Conservation (phyloP, 2,329 filamentous ascomycete species). For the Sporothrix pseudoabietina region DNA sequence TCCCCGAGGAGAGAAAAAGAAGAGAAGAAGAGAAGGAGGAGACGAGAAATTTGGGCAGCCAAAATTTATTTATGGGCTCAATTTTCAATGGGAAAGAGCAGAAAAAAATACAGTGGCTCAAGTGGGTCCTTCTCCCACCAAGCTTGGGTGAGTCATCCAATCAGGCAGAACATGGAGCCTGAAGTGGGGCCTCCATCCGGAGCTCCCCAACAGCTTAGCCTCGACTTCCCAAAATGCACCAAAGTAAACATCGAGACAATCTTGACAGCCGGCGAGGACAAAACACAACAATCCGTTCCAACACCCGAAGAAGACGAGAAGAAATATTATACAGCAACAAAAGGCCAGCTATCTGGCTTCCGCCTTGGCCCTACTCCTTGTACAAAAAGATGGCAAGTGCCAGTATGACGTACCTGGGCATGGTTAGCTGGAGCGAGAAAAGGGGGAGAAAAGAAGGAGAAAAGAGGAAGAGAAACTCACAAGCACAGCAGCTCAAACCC, state of each 20-base stretch:
- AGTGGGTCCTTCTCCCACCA: neutral
- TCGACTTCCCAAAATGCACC: neutral
- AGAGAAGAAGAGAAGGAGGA: neutral
- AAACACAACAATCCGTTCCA: neutral
- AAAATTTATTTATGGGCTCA: slow-evolving; percentile 27
- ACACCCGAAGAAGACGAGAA: neutral
- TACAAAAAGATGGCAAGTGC: neutral
- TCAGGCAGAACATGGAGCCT: slow-evolving; percentile 14
- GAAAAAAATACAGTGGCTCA: slow-evolving; percentile 25
- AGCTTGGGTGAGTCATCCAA: slow-evolving; percentile 16
- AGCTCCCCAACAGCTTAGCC: neutral
- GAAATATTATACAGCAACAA: neutral
- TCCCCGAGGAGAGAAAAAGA: slow-evolving; percentile 21
- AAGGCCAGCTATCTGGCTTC: neutral
- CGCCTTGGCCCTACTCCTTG: neutral
- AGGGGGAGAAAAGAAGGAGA: neutral
- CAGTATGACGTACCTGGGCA: neutral
- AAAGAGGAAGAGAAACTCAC: neutral
- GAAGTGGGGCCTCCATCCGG: neutral
- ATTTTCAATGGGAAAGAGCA: neutral
- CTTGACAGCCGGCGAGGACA: neutral
- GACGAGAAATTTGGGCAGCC: neutral
- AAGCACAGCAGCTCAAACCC: neutral
- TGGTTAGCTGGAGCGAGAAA: neutral
- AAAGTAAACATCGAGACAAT: slow-evolving; percentile 3